Base-by-base conservation (phyloP, 768 basidiomycete species). In the Hygrophorus pudorinus region DNA sequence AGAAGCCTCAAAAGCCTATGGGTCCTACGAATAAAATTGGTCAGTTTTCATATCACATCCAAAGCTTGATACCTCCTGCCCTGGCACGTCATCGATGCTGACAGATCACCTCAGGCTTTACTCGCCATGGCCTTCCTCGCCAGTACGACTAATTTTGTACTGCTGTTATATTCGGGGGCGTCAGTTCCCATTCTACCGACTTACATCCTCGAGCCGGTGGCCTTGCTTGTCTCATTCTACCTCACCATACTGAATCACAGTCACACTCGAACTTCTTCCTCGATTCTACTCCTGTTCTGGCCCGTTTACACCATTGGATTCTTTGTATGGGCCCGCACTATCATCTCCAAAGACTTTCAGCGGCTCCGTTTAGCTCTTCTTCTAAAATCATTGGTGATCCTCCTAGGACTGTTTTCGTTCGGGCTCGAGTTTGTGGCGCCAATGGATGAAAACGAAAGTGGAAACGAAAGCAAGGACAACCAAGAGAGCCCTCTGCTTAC, bases 271-370 rank as follows among this genome's bases (percentile, higher is more conserved):
- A 70, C 73, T 7, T 83, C 91, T 0, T 88, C 87, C 0, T 69
- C 84, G 1, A 56, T 78, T 10, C 62, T 91, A 30, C 73, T 96
- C 8, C 58, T 93, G 38, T 93, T 88, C 62, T 94, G 87, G 84
- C 87, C 89, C 0, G 41, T 72, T 7, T 86, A 88, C 52, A 40
- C 75, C 10, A 14, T 68, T 12, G 65, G 64, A 0, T 52, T 78
- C 0, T 53, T 62, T 9, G 57, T 86, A 4, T 78, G 82, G 73
- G 65, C 76, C 0, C 73, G 88, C 5, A 86, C 90, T 0, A 53
- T 66, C 38, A 39, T 67, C n/a, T 36, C 50, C 34, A 46, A 51
- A 32, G 56, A 59, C 20, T 52, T 61, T 36, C 65, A 59, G 24
- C 47, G 67, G 6, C 49, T 62, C 13, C 50, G 54, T 2, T 49